Base-by-base conservation (phyloP, 495 filamentous ascomycete genomes). In the Penicillium soppii region DNA sequence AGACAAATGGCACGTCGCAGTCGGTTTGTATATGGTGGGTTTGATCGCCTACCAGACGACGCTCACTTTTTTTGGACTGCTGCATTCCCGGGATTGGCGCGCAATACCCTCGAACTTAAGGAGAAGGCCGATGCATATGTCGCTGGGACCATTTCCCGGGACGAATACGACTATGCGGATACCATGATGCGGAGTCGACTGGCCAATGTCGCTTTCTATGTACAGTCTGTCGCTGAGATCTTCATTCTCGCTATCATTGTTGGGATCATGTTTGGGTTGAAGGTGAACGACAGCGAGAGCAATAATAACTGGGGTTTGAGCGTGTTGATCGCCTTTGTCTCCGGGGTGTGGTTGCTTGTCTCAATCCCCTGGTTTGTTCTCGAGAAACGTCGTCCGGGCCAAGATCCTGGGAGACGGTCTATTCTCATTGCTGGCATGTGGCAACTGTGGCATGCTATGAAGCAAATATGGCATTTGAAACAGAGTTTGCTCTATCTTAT, bases 1-100 rank as follows among this genome's bases (percentile, higher is more conserved):
- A 20, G 68, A 76, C 13, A 69, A 82, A 63, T 85, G 81, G 82
- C 64, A 77, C 42, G 63, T 77, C 43, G 83, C 72, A 1, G 69
- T 79, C 1, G 83, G 76, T 8, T 53, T 86, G 16, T 85, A 85
- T 53, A 83, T 86, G 52, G 73, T 85, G 26, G 82, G 82, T 8
- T 53, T 86, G 43, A 84, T 86, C 55, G 81, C 82, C 20, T 85
- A 85, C 57, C 83, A 86, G 64, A 84, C 82, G 0, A 82, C 79
- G 1, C 67, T 86, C 43, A 85, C 83, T 9, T 87, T 9, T 87
- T 85, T 63, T 87, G 82, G 83, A 84, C 82, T 2, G 81, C 83
- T 0, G 81, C 83, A 1, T 87, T 87, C 53, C 83, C 83, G 15
- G 73, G 78, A 0, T 69, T 87, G 9, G 82, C 82, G 7, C 64